A percentile compares a stretch with the other conserved stretches of the same genome.
phyloP scores from a whole-genome alignment of 768 basidiomycete species.

The Daedaleopsis sinensis region DNA sequence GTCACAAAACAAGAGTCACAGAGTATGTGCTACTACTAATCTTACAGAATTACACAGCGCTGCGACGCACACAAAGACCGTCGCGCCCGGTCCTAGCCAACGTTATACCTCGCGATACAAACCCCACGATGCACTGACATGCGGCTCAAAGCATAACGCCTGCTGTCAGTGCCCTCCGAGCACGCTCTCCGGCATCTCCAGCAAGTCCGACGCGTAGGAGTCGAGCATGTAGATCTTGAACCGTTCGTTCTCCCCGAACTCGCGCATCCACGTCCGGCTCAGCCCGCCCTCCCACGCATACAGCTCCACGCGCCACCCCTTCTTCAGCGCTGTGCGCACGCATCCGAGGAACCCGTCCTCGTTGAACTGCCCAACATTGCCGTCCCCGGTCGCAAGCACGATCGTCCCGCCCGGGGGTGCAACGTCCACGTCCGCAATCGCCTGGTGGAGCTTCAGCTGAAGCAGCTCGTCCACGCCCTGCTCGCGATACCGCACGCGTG shows the following conservation, averaged over 20 bases:
- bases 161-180: conserved; percentile 8
- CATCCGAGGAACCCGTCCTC: conserved; percentile 92
- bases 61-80: not conserved
- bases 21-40: not conserved
- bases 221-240: conserved; percentile 41
- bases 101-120: not conserved
- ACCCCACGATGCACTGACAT: not conserved
- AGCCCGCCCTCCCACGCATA: conserved; percentile 89
- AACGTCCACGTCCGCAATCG: conserved; percentile 69
- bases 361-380: conserved; percentile 89
- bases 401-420: conserved; percentile 73
- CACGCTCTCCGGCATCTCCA: conserved; percentile 31
- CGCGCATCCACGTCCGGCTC: conserved; percentile 75
- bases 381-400: conserved; percentile 93
- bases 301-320: conserved; percentile 94
- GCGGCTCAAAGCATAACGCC: conserved; percentile 25
- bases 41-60: not conserved
- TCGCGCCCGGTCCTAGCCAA: not conserved
- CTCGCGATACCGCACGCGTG: conserved; percentile 71
- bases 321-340: conserved; percentile 80
- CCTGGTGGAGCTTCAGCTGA: conserved; percentile 90
- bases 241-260: conserved; percentile 52
- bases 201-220: conserved; percentile 39
- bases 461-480: conserved; percentile 96
- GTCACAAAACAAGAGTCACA: not conserved